Conservation (phyloP, 768 basidiomycete species). For the Mycena galericulata region DNA sequence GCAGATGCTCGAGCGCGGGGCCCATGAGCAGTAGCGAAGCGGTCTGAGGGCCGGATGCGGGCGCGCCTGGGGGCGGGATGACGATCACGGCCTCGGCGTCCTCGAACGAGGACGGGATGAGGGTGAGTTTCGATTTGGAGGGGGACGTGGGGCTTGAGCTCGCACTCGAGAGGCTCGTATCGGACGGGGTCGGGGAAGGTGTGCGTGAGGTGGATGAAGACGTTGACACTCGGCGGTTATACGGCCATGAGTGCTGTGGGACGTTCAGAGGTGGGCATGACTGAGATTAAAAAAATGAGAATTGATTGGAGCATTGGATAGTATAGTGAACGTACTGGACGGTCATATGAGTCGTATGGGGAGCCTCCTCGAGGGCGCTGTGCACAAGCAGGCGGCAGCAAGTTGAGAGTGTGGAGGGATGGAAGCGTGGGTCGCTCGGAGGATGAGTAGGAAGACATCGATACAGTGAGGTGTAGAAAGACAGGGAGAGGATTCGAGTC, state of each 20-base stretch:
- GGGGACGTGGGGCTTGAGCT: constrained; percentile 36
- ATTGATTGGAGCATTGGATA: neutral
- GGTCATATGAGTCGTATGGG: constrained; percentile 37
- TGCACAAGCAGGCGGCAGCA: constrained; percentile 42
- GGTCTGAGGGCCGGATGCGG: neutral
- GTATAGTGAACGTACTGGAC: constrained; percentile 13
- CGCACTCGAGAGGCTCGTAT: constrained; percentile 34
- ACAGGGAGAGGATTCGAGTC: constrained; percentile 8
- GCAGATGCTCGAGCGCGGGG: constrained; percentile 21
- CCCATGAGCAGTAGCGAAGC: constrained; percentile 24
- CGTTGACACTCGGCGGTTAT: constrained; percentile 43
- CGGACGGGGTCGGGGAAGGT: constrained; percentile 48
- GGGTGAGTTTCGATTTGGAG: constrained; percentile 48
- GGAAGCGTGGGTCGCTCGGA: constrained; percentile 64
- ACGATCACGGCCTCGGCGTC: constrained; percentile 64
- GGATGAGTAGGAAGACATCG: constrained; percentile 34
- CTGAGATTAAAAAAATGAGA: constrained; percentile 36
- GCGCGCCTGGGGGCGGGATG: constrained; percentile 27
- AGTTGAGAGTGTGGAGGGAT: constrained; percentile 61
- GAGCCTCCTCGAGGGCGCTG: constrained; percentile 9
- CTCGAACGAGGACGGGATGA: constrained; percentile 64
- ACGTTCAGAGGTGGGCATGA: constrained; percentile 37
- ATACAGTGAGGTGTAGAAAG: constrained; percentile 6
- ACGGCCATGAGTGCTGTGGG: constrained; percentile 33
- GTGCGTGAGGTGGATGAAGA: constrained; percentile 57